These are phyloP conservation scores for Dittrichia graveolens DNA, from an alignment of 129 eudicot genomes.

Conservation along the genomic window DNA sequence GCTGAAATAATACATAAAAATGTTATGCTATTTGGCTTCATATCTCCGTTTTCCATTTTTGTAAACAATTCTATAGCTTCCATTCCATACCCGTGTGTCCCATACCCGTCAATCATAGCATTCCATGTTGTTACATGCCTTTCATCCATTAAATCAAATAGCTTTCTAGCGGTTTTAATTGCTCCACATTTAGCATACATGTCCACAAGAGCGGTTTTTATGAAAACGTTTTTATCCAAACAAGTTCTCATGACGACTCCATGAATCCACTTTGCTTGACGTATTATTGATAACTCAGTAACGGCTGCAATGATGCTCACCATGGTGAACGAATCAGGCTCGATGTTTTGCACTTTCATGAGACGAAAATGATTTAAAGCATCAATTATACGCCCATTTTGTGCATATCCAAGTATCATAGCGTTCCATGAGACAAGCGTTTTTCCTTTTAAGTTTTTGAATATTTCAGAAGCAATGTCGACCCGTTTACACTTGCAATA, in stretches of 20 bases:
- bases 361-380: conserved; percentile 64
- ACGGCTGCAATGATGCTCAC: conserved; percentile 85
- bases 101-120: conserved; percentile 96
- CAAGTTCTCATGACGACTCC: conserved; percentile 68
- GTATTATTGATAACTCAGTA: conserved; percentile 67
- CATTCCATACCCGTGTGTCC: conserved; percentile 80
- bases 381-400: conserved; percentile 58
- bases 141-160: conserved; percentile 67
- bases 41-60: conserved; percentile 52
- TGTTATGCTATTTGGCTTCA: conserved; percentile 64
- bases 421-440: conserved; percentile 91
- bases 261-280: conserved; percentile 91
- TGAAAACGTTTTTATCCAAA: conserved; percentile 61
- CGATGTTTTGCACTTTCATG: conserved; percentile 54
- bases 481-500: conserved; percentile 81
- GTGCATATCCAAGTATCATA: conserved; percentile 86
- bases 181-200: conserved; percentile 97
- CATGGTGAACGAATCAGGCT: conserved; percentile 80
- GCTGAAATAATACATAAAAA: conserved; percentile 87
- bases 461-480: conserved; percentile 61
- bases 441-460: conserved; percentile 47
- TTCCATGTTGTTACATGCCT: conserved; percentile 92
- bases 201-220: conserved; percentile 87
- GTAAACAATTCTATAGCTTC: conserved; percentile 61
- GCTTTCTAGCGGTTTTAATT: conserved; percentile 59